Conservation (phyloP, 2,329 filamentous ascomycete genomes). For the Cercospora sp. region DNA sequence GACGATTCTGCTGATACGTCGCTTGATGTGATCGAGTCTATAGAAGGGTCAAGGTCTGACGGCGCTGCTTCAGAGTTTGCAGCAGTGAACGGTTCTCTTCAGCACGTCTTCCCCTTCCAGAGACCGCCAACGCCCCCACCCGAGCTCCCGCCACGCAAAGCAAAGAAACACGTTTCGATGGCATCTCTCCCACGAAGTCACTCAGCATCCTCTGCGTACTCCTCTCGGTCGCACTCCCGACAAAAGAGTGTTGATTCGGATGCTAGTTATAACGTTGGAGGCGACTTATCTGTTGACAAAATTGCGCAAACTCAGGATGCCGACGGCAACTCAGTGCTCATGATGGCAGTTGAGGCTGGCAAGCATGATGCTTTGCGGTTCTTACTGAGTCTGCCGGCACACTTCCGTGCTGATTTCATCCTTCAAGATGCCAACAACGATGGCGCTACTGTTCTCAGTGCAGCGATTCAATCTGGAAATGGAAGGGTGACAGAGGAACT, state of each 20-base stretch:
- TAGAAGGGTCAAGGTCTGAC: not conserved
- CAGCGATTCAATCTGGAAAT: constrained; percentile 83
- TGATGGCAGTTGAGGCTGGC: constrained; percentile 58
- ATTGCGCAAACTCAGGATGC: constrained; percentile 68
- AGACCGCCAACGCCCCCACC: constrained; percentile 54
- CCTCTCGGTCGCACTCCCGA: constrained; percentile 67
- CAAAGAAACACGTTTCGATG: constrained; percentile 80
- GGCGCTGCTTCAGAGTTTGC: constrained; percentile 32
- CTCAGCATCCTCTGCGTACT: constrained; percentile 81
- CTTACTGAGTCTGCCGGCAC: constrained; percentile 72
- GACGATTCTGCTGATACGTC: constrained; percentile 19
- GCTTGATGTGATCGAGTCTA: not conserved
- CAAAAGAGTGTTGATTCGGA: constrained; percentile 78
- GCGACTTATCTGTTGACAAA: constrained; percentile 80
- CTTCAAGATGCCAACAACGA: constrained; percentile 86
- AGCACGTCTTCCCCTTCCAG: constrained; percentile 92
- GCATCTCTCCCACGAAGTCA: constrained; percentile 72
- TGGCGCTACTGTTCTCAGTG: constrained; percentile 83
- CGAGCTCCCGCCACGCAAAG: constrained; percentile 52
- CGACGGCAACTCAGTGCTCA: constrained; percentile 75
- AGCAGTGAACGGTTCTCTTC: constrained; percentile 53
- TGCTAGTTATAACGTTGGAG: constrained; percentile 62
- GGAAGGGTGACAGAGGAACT: constrained; percentile 72
- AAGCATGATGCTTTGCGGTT: constrained; percentile 74
- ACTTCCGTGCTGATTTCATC: constrained; percentile 70